Evolutionary conservation across 306 rosid genomes (phyloP).

Genomic region (Cucurbita ficifolia): DNA sequence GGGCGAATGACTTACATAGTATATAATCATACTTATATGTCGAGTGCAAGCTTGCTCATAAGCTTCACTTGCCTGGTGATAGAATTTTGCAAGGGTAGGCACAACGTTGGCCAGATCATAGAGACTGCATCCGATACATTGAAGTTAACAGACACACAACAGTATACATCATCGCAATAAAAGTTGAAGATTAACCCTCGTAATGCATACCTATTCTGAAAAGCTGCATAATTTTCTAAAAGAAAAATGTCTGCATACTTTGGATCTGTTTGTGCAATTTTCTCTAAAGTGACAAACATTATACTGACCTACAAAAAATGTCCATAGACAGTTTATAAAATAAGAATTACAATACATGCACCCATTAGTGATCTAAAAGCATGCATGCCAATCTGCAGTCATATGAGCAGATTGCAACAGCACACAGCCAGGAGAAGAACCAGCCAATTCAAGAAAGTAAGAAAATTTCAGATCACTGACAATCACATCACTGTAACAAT

Average conservation of each 20-base stretch:
- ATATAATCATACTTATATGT: constrained; percentile 77
- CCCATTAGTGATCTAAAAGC: background rate
- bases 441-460: background rate
- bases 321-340: constrained; percentile 1
- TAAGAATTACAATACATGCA: background rate
- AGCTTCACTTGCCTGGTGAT: constrained; percentile 97
- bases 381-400: background rate
- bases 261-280: constrained; percentile 71
- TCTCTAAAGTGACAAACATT: constrained; percentile 94
- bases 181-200: background rate
- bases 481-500: background rate
- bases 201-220: constrained; percentile 69
- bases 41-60: constrained; percentile 95
- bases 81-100: constrained; percentile 93
- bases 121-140: constrained; percentile 38
- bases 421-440: background rate
- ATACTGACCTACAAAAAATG: constrained; percentile 57
- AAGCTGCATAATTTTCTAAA: constrained; percentile 89
- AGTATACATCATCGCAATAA: background rate
- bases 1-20: constrained; percentile 42
- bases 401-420: background rate
- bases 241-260: constrained; percentile 82
- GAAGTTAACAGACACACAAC: constrained; percentile 7
- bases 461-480: background rate
- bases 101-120: constrained; percentile 94